phyloP scores from a whole-genome alignment of 257 asterid species.

The Ocimum tenuiflorum region DNA sequence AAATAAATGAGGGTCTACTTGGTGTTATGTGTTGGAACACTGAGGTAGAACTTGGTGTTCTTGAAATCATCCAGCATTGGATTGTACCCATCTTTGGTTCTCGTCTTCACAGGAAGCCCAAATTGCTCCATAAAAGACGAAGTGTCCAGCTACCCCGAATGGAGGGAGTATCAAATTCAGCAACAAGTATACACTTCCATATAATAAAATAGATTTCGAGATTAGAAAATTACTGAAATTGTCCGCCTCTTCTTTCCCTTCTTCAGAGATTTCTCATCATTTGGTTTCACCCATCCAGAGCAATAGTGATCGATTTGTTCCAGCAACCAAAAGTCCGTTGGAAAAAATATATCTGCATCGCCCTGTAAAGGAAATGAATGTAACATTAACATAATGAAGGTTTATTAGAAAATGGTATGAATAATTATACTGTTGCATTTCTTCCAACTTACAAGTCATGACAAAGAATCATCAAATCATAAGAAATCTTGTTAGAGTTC shows the following conservation, averaged over 20 bases:
- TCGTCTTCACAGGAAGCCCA: slow-evolving; percentile 84
- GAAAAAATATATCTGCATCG: slow-evolving; percentile 94
- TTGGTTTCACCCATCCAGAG: slow-evolving; percentile 64
- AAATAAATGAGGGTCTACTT: slow-evolving; percentile 37
- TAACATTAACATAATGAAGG: background rate
- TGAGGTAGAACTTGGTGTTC: slow-evolving; percentile 83
- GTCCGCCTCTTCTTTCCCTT: slow-evolving; percentile 87
- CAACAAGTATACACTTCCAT: background rate
- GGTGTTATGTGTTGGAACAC: slow-evolving; percentile 88
- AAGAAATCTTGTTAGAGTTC: background rate
- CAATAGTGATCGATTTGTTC: slow-evolving; percentile 84
- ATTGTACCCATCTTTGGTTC: slow-evolving; percentile 89
- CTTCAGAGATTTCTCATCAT: slow-evolving; percentile 38
- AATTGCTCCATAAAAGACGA: slow-evolving; percentile 94
- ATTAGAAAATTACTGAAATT: slow-evolving; percentile 42
- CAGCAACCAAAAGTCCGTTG: slow-evolving; percentile 90
- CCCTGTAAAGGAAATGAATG: slow-evolving; percentile 47
- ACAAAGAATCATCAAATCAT: background rate
- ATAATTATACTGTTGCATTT: background rate
- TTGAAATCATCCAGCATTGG: slow-evolving; percentile 95
- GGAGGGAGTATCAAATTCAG: too few species aligned
- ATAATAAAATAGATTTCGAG: too few species aligned
- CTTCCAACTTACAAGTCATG: background rate
- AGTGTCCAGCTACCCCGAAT: slow-evolving; percentile 96
- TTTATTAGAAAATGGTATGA: background rate